phyloP scores from a whole-genome alignment of 768 basidiomycete species.

The Lactifluus subvellereus region DNA sequence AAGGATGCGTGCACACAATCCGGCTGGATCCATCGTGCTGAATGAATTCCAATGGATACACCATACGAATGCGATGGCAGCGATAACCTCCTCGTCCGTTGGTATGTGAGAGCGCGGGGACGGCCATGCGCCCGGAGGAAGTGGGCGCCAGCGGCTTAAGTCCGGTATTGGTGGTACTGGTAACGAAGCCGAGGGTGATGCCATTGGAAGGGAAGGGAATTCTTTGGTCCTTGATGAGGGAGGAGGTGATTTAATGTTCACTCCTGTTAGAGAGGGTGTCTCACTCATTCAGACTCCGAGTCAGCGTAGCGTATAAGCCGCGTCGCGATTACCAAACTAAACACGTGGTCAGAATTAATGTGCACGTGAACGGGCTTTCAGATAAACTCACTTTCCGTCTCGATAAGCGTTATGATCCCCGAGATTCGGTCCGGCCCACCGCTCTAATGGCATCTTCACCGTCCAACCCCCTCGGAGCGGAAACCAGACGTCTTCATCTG shows the following conservation, averaged over 20 bases:
- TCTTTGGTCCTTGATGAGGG: neutral
- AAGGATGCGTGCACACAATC: slow-evolving; percentile 15
- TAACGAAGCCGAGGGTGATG: neutral
- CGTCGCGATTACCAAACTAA: neutral
- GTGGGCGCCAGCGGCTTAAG: slow-evolving; percentile 12
- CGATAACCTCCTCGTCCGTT: slow-evolving; percentile 17
- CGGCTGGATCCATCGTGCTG: slow-evolving; percentile 16
- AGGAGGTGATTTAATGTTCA: neutral
- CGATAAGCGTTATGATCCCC: slow-evolving; percentile 37
- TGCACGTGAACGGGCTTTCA: slow-evolving; percentile 20
- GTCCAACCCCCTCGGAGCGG: slow-evolving; percentile 44
- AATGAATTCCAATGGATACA: slow-evolving; percentile 23
- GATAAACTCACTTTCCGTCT: neutral
- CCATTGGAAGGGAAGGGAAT: neutral
- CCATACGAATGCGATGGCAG: slow-evolving; percentile 18
- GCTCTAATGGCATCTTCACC: slow-evolving; percentile 50
- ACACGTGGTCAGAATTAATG: neutral
- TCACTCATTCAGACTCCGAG: too few species aligned
- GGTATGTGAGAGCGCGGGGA: slow-evolving; percentile 17
- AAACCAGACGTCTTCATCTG: slow-evolving; percentile 56
- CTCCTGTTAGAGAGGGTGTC: too few species aligned
- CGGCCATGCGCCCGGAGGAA: slow-evolving; percentile 16
- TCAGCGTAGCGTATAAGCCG: too few species aligned
- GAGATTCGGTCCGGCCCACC: slow-evolving; percentile 67
- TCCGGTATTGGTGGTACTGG: neutral